Percentiles rank a stretch among this genome's conserved stretches.
Conservation (phyloP, 257 asterid species). For the Fraxinus americana region DNA sequence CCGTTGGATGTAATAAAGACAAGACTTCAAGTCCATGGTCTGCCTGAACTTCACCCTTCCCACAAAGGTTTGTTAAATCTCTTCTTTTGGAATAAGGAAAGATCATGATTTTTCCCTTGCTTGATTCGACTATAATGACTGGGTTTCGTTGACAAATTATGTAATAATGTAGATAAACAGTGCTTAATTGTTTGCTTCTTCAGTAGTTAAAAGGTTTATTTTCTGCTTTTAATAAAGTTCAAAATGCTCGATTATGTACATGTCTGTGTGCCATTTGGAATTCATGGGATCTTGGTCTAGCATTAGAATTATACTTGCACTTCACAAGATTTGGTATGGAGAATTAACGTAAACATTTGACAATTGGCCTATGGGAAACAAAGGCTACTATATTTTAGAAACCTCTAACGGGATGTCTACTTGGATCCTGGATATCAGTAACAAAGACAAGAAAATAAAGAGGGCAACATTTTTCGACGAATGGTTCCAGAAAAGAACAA, state of each 20-base stretch:
- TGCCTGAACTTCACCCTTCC: constrained; percentile 58
- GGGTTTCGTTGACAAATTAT: not conserved
- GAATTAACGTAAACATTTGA: not conserved
- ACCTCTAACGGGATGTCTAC: not conserved
- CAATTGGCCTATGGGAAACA: not conserved
- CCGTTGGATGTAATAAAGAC: constrained; percentile 98
- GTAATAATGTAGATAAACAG: not conserved
- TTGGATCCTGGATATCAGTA: not conserved
- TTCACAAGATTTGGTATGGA: not conserved
- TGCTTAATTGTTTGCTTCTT: not conserved
- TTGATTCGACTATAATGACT: not conserved
- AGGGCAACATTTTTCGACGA: not conserved
- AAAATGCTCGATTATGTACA: not conserved
- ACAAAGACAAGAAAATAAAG: not conserved
- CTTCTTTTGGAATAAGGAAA: not conserved
- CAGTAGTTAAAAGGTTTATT: not conserved
- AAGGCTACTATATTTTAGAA: not conserved
- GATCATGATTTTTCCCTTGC: not conserved
- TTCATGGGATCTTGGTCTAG: not conserved
- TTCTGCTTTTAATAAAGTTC: not conserved
- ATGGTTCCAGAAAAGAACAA: not conserved
- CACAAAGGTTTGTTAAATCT: constrained; percentile 51
- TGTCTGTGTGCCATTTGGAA: not conserved
- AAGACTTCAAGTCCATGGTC: constrained; percentile 82
- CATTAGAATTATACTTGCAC: not conserved